Percentiles rank a stretch among this genome's conserved stretches.
Evolutionary conservation across 2,329 filamentous ascomycete species (phyloP).

Genomic region (Alternaria incomplexa): DNA sequence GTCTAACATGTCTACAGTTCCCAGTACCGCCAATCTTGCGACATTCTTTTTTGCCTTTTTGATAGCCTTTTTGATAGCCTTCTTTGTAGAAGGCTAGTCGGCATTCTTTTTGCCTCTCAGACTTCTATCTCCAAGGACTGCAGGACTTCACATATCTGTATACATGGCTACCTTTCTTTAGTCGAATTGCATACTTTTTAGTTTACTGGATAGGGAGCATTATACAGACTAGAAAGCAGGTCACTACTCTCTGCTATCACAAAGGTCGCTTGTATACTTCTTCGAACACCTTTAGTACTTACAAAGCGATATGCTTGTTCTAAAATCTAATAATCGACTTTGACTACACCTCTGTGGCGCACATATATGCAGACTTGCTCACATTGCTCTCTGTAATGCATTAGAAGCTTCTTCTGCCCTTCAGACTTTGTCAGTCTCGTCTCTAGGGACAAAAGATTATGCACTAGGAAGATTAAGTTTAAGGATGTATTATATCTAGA

Average conservation of each 20-base stretch:
- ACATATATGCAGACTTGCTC: background rate
- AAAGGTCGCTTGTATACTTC: background rate
- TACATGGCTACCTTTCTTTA: background rate
- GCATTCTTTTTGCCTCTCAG: background rate
- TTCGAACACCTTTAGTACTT: background rate
- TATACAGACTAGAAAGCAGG: background rate
- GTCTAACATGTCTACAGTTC: constrained; percentile 30
- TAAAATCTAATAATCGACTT: background rate
- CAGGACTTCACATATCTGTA: background rate
- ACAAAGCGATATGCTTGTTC: background rate
- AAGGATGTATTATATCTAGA: constrained; percentile 43
- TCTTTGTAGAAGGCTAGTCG: no score
- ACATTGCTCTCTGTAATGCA: background rate
- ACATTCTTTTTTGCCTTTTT: constrained; percentile 20
- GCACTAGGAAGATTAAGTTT: background rate
- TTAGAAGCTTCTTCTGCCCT: background rate
- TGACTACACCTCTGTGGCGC: background rate
- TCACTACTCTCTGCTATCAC: background rate
- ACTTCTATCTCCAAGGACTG: no score
- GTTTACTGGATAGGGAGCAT: background rate
- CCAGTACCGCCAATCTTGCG: constrained; percentile 34
- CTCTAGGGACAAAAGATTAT: background rate
- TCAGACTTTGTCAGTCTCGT: background rate
- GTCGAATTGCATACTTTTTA: background rate
- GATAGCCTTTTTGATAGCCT: background rate